Base-by-base conservation (phyloP, 805 yeast species). In the Pichia californica region DNA sequence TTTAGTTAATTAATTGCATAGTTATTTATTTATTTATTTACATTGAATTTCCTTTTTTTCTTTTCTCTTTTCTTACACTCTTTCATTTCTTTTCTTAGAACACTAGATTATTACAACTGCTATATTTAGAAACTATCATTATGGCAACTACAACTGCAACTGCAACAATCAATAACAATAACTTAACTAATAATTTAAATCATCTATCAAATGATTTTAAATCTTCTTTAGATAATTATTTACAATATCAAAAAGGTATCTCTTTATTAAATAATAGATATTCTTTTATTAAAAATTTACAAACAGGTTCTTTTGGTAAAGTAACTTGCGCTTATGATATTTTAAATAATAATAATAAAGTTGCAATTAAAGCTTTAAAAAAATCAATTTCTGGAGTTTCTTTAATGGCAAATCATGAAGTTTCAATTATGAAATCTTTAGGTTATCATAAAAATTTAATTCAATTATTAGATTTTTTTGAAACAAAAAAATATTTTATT, bases 271-370 rank as follows among this genome's bases (percentile, higher is more conserved):
- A 59, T 18, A 55, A 63, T 49, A 62, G 67, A 35, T 78, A 78
- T 62, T 56, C 57, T 39, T 70, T 68, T 45, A 46, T 76, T 29
- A 54, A 60, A 18, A 65, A 68, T 52, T 61, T 77, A 43, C 81
- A 77, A 55, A 69, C 67, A 30, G 86, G 85, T 4, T 70, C 83
- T 3, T 80, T 77, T 58, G 85, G 85, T 18, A 69, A 69, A 45
- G 86, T 80, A 3, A 64, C 79, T 2, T 66, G 74, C 39, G 83
- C 81, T 1, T 44, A 61, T 7, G 76, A 79, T 53, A 44, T 52
- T 2, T 10, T 23, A 23, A 23, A 30, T 3, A 52, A 56, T 14
- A 52, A 53, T 36, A 14, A 38, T 2, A 57, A 63, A 32, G 83
- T 77, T 31, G 81, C 83, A 16, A 62, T 79, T 45, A 79, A 79